phyloP scores from a whole-genome alignment of 2,329 filamentous ascomycete genomes.

The Trichoderma citrinoviride region DNA sequence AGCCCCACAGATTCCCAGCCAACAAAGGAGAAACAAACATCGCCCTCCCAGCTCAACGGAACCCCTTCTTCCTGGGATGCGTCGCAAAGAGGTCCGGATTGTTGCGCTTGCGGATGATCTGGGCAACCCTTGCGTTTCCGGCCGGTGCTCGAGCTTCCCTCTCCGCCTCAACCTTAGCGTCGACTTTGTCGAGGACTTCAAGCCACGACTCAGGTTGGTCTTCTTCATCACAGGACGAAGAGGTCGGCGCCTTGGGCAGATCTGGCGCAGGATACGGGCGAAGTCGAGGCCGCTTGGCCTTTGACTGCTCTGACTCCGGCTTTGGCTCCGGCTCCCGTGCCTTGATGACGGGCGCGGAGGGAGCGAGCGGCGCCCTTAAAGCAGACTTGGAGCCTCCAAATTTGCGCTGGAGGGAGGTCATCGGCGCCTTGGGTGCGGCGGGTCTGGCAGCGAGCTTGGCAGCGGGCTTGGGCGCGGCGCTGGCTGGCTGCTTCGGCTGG shows the following conservation, averaged over 20 bases:
- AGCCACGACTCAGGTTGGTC: background rate
- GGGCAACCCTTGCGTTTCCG: background rate
- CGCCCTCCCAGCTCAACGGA: background rate
- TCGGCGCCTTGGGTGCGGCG: background rate
- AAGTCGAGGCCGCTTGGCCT: too few relatives aligned
- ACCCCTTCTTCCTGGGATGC: conserved; percentile 43
- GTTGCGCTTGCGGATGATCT: conserved; percentile 42
- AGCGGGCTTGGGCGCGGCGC: conserved; percentile 15
- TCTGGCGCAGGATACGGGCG: too few relatives aligned
- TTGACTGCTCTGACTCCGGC: too few relatives aligned
- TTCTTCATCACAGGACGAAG: background rate
- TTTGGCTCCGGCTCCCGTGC: background rate
- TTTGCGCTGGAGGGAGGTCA: conserved; percentile 8
- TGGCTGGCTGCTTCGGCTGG: conserved; percentile 9
- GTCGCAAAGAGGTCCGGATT: conserved; percentile 52
- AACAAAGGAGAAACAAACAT: conserved; percentile 1
- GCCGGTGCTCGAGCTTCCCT: background rate
- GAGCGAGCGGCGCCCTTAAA: background rate
- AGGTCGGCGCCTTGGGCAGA: background rate
- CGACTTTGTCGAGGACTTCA: too few relatives aligned
- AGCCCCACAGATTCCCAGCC: background rate
- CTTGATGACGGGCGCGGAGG: background rate
- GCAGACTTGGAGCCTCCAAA: conserved; percentile 18
- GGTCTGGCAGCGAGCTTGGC: too few relatives aligned
- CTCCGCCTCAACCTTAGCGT: background rate